A percentile compares a stretch with the other conserved stretches of the same genome.
phyloP scores from a whole-genome alignment of 1,139 yeast species.

The Geotrichum histeridarum region DNA sequence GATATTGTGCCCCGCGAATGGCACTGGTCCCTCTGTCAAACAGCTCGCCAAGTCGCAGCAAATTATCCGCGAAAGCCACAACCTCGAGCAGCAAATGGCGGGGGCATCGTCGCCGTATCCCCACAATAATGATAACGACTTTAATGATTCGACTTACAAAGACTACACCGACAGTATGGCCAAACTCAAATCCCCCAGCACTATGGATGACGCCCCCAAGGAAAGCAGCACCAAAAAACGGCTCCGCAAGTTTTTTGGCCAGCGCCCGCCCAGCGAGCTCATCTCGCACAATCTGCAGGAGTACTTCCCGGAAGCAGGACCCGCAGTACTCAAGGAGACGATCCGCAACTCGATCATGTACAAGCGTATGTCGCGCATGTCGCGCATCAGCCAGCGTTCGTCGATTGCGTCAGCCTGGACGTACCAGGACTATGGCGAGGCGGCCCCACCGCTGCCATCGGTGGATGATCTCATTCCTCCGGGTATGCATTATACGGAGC shows the following conservation, averaged over 20 bases:
- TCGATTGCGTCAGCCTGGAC: constrained; percentile 31
- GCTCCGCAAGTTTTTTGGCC: constrained; percentile 59
- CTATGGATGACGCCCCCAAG: background rate
- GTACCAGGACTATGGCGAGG: constrained; percentile 29
- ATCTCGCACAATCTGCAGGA: constrained; percentile 86
- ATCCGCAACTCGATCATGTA: constrained; percentile 78
- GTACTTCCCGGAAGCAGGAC: constrained; percentile 82
- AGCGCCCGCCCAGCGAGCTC: constrained; percentile 88
- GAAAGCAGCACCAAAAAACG: constrained; percentile 17
- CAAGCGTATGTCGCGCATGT: constrained; percentile 49
- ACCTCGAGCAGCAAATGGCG: too few species aligned
- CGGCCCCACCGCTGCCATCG: constrained; percentile 33
- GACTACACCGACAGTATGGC: constrained; percentile 6
- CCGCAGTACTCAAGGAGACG: constrained; percentile 68
- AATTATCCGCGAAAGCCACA: constrained; percentile 25
- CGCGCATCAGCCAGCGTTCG: constrained; percentile 31
- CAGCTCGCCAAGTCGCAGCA: constrained; percentile 63
- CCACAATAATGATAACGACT: background rate
- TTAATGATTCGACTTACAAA: background rate
- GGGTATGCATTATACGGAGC: background rate
- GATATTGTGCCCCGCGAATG: constrained; percentile 55
- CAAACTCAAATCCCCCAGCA: too few species aligned
- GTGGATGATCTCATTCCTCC: constrained; percentile 14
- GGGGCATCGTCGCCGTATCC: too few species aligned
- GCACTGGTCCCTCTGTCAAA: constrained; percentile 57